Conservation (phyloP, 169 alveolate species). For the Cryptosporidium sp. region DNA sequence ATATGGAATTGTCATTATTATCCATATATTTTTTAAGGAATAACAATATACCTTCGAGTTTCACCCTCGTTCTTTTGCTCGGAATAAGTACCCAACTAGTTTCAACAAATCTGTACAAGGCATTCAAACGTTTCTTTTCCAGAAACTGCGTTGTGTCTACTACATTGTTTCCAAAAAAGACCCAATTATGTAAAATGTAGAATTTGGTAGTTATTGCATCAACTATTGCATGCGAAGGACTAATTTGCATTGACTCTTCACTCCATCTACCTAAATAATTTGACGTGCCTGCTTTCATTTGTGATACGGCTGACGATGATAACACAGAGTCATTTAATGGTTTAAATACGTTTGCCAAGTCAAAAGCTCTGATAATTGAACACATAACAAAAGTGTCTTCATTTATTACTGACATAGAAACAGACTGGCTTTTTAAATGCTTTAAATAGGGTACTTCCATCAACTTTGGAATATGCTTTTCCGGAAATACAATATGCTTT, state of each 20-base stretch:
- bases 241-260: slow-evolving; percentile 36
- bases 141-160: background rate
- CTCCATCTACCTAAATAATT: slow-evolving; percentile 49
- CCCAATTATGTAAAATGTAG: slow-evolving; percentile 61
- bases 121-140: slow-evolving; percentile 39
- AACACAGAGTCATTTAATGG: background rate
- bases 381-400: slow-evolving; percentile 44
- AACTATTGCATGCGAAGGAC: slow-evolving; percentile 47
- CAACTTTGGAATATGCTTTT: slow-evolving; percentile 24
- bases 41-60: slow-evolving; percentile 13
- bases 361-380: slow-evolving; percentile 56
- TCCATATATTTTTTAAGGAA: slow-evolving; percentile 19
- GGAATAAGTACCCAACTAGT: slow-evolving; percentile 69
- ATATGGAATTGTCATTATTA: slow-evolving; percentile 8
- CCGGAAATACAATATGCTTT: slow-evolving; percentile 46
- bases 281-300: background rate
- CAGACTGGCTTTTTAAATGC: slow-evolving; percentile 2
- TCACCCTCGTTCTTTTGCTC: slow-evolving; percentile 34
- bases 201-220: slow-evolving; percentile 48
- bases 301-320: background rate
- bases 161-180: slow-evolving; percentile 43
- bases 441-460: slow-evolving; percentile 20
- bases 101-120: slow-evolving; percentile 63
- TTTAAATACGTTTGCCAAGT: slow-evolving; percentile 25
- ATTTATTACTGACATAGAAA: slow-evolving; percentile 56